Base-by-base conservation (phyloP, 371 early-diverging fungal species). In the Mucor indicus region DNA sequence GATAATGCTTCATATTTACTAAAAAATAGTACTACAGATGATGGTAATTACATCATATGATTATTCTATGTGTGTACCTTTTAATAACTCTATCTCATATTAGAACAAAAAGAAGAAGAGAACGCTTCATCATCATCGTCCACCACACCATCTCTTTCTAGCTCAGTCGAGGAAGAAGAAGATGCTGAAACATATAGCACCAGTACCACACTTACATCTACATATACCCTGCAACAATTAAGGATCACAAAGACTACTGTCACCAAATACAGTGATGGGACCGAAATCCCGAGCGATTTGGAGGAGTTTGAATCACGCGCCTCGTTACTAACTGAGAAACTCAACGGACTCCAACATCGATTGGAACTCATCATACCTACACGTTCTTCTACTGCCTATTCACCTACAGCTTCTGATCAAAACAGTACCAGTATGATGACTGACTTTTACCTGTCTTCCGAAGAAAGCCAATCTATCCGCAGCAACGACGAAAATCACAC, bases 161-260 rank as follows among this genome's bases (percentile, higher is more conserved):
- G 27, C 15, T 39, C 42, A n/a, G 48, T 52, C 9, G 50, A 45
- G 13, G 48, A 46, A 11, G 52, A 57, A 13, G 50, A 46, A 12
- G 48, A 43, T 15, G 30, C 17, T 3, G 25, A 37, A 21, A 31
- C 30, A 6, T 17, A 35, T 13, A 52, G 13, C 4, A 50, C 20
- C 13, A 53, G 35, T 3, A 57, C 55, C 10, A 68, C 68, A 12
- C 32, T 48, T 4, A 72, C 67, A 0, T 60, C 68, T 4, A 72
- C 72, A 0, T 64, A 57, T 42, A 57, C 65, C 9, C 33, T 60
- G 15, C 70, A 70, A 33, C 68, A 72, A 32, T 27, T 65, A 12
- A 56, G 50, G 8, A 39, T 67, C n/a, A 72, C 72, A 29, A 67
- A 64, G 36, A 65, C 68, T 2, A 65, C 68, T 1, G 38, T 45